phyloP scores from a whole-genome alignment of 2,329 filamentous ascomycete genomes.

The Didymella exigua region DNA sequence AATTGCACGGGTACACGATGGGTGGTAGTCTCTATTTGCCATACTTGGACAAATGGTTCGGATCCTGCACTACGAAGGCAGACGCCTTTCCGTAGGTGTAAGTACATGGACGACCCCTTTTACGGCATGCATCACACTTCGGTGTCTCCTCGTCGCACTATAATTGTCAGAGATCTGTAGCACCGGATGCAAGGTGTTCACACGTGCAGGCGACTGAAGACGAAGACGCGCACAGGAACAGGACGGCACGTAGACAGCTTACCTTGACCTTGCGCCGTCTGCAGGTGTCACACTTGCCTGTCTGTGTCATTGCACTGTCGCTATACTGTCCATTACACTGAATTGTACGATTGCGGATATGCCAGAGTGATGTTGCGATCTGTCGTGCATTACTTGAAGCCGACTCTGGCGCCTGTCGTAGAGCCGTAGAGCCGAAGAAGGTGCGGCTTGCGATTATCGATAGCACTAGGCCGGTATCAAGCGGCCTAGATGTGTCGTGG shows the following conservation, averaged over 20 bases:
- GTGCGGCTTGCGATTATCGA: not conserved
- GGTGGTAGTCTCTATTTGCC: conserved; percentile 29
- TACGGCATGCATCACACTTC: conserved; percentile 35
- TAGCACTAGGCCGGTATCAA: not conserved
- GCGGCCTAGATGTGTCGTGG: no score
- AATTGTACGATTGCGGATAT: not conserved
- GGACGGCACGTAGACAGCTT: not conserved
- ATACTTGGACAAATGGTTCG: conserved; percentile 38
- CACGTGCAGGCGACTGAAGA: not conserved
- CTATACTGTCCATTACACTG: not conserved
- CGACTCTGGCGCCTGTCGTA: not conserved
- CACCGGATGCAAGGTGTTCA: not conserved
- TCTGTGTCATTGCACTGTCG: conserved; percentile 31
- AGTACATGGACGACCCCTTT: conserved; percentile 35
- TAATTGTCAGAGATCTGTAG: not conserved
- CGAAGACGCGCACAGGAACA: not conserved
- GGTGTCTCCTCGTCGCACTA: conserved; percentile 41
- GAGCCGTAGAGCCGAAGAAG: not conserved
- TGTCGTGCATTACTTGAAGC: not conserved
- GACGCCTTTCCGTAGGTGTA: conserved; percentile 37
- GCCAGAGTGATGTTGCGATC: not conserved
- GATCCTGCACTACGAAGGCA: conserved; percentile 37
- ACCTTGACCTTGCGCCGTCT: conserved; percentile 43
- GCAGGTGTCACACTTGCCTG: conserved; percentile 41
- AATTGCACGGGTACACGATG: conserved; percentile 19